Base-by-base conservation (phyloP, 768 basidiomycete species). In the Filobasidium wieringae region DNA sequence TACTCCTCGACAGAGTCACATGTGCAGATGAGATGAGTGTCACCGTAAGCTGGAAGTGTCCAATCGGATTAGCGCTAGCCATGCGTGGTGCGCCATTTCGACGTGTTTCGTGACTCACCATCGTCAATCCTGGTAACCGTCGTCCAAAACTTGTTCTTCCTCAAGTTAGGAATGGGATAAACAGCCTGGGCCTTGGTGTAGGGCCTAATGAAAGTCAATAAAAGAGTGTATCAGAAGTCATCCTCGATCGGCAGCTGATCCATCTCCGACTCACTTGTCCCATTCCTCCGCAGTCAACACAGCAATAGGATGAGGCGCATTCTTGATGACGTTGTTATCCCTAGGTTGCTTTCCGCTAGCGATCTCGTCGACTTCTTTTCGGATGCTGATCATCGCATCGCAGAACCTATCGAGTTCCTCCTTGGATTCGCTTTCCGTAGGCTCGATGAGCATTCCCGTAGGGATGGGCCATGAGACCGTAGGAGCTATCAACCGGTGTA, bases 391-490 rank as follows among this genome's bases (percentile, higher is more conserved):
- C 89, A 97, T 95, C 22, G 95, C 93, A 64, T 97, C 89, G 75
- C 93, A 95, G 78, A 99, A 97, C 68, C 88, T 81, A 68, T 97
- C 89, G 53, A 97, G 81, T 72, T 96, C 93, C 60, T 91, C 86
- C 29, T 95, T 79, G 0, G 87, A 83, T 76, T 97, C 93, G 0
- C 88, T 92, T 74, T 97, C 93, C 1, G 93, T 97, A 6, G 93
- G 93, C 75, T 97, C 93, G 62, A 96, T 95, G 53, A 95, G 68
- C 88, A 95, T 95, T 68, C 87, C 92, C 1, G 93, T 95, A 19
- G 88, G 84, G 62, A 88, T 91, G 6, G 95, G 95, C 95, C 95
- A 97, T 6, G 91, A 91, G 74, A 90, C 93, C 4, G 95, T 99
- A 1, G 95, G 95, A 87, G 57, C 90, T 88, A 47, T 24, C 15